Evolutionary conservation across 306 rosid genomes (phyloP), one percentile per base, ranked within the genome.

Genomic region (Quercus aquifolioides): DNA sequence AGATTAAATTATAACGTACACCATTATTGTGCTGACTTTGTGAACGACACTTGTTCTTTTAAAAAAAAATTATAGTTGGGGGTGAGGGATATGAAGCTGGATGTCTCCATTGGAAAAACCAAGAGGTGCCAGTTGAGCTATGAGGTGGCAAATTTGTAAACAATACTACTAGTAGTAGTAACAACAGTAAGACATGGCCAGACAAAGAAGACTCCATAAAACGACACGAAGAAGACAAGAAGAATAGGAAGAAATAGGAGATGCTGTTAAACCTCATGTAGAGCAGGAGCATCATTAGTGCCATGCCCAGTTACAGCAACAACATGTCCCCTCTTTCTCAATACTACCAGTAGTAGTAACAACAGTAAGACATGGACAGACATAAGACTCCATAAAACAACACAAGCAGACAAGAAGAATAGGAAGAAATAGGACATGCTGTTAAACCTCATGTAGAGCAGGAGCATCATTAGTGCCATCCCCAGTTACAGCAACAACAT

Each of bases 401-500:
- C 43, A 78, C 21, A 55, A 17, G 4, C 51, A 35, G 70, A 57
- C 72, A 12, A 43, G 71, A 79, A 58, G 59, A 63, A 49, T 49
- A 49, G 6, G 28, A 52, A 49, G 56, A 67, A 69, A 60, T 69
- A 79, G 41, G 30, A 59, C 14, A 73, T 25, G 28, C 12, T 56
- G 51, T 31, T 62, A 55, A 74, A 94, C 98, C 98, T 94, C 98
- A 58, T 94, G 97, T 12, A 94, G 81, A 41, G 98, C 98, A 20
- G 97, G 97, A 78, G 98, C 98, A 83, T 94, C 97, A 82, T 94
- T 92, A 26, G 98, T 90, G 83, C 98, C 98, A 81, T 94, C 97
- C 74, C 98, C 98, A 58, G 96, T 94, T 49, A 92, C 98, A 62
- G 98, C 98, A 82, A 94, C 97, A 78, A 94, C 90, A 56, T 88